Conservation (phyloP, 306 rosid species). For the Herpetospermum pedunculosum region DNA sequence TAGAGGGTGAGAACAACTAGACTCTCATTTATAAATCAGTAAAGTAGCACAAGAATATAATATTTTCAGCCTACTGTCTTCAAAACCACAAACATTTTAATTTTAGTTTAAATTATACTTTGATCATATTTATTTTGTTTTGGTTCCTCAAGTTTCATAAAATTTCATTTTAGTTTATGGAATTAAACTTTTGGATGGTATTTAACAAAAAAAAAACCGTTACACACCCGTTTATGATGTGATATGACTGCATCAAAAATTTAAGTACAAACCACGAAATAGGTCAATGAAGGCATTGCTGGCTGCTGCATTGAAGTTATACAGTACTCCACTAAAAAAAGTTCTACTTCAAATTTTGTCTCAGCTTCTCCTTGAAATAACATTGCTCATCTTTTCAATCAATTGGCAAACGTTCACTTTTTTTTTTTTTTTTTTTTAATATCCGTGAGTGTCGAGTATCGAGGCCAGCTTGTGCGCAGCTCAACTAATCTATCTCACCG, state of each 20-base stretch:
- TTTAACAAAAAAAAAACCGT: not conserved
- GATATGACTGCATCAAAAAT: not conserved
- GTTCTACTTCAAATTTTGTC: not conserved
- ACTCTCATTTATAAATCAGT: not conserved
- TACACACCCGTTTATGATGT: not conserved
- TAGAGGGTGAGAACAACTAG: slow-evolving; percentile 12
- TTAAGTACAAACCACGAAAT: not conserved
- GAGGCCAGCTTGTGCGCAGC: too few relatives aligned
- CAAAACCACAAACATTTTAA: not conserved
- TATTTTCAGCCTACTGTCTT: not conserved
- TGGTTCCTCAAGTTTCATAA: not conserved
- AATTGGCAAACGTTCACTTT: not conserved
- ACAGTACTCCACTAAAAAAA: not conserved
- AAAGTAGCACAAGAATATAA: not conserved
- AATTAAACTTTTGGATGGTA: not conserved
- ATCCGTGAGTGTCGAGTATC: too few relatives aligned
- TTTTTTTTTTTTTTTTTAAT: too few relatives aligned
- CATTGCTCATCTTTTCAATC: not conserved
- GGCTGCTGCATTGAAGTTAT: not conserved
- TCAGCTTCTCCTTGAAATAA: not conserved
- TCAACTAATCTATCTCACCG: too few relatives aligned
- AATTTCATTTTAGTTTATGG: not conserved
- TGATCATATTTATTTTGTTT: not conserved
- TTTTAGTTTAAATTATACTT: not conserved
- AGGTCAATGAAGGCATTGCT: not conserved